Evolutionary conservation across 768 basidiomycete species (phyloP), one percentile per base, ranked within the genome.

Genomic region (Galerina sulciceps): DNA sequence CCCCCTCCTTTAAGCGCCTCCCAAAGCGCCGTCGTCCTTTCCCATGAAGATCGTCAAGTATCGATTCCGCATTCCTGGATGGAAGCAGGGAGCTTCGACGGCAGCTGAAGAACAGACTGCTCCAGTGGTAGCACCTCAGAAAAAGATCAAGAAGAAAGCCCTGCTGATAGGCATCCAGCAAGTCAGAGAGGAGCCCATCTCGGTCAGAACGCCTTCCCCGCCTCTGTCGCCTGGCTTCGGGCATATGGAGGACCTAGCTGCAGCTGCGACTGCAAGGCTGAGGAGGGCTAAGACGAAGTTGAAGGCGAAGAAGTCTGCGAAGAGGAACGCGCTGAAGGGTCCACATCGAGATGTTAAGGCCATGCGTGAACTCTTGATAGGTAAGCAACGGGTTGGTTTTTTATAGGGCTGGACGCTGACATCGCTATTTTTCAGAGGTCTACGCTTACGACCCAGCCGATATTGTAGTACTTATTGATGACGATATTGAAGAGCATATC

Each of bases 391-490:
- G 15, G 31, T 18, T 44, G 15, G 35, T 42, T 45, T 13, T 35
- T 36, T 10, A n/a, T 46, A 40, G 37, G 6, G 18, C 37, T 34
- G 31, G 23, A 5, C 26, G 26, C 38, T n/a, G n/a, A 43, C 11
- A 18, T 50, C n/a, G 3, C 26, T 11, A 13, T 40, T 23, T 10
- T 47, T 40, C 37, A 69, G 63, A 61, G 9, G 31, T 60, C 13
- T 83, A 78, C 61, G 67, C 64, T 0, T 84, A 84, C 59, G 20
- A 67, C 11, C 59, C 67, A 0, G 68, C 73, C 3, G 66, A 83
- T 47, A 78, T 85, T 20, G 74, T 71, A 0, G 66, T 80, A 0
- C 76, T 87, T 53, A 71, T 81, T 40, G 81, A 85, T 58, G 66
- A 73, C n/a, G 62, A 73, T 11, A 60, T 70, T 2, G 52, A 55